Evolutionary conservation across 768 basidiomycete genomes (phyloP), one percentile per base, ranked within the genome.

Genomic region (Leucogyrophana mollusca): DNA sequence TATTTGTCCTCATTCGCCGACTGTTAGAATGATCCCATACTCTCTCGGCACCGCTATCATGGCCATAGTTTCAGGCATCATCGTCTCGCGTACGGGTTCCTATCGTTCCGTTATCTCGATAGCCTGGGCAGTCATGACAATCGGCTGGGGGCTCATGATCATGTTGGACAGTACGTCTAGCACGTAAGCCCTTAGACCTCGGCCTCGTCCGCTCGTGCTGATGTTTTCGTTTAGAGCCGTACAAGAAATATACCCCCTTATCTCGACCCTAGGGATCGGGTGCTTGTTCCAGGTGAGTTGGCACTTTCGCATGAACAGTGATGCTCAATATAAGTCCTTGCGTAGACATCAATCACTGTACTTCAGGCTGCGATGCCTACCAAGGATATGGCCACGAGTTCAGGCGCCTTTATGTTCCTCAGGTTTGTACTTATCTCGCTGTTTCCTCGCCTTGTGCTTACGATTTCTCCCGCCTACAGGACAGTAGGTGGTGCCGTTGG

Each of bases 361-460:
- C 65, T 93, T 13, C 90, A 93, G 66, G 87, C 89, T 1, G 84
- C 90, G 1, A 94, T 94, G 90, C 91, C 91, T 0, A 56, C 89
- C 13, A 83, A 82, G 55, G 88, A 92, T 52, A 90, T 92, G 88
- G 88, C 90, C 2, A 90, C 90, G 2, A 82, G 80, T 43, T 90
- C 90, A 0, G 70, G 77, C 1, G 80, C 82, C 0, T 86, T 85
- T 56, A 77, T 78, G 17, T 84, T 93, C 57, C 68, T 92, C 52
- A 76, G 85, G 80, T n/a, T n/a, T n/a, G n/a, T n/a, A n/a, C n/a
- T n/a, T n/a, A n/a, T n/a, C n/a, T n/a, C n/a, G n/a, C n/a, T 83
- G 59, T 23, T 65, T 46, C n/a, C 17, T 4, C 24, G 21, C 43
- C 18, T 27, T n/a, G 7, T 27, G 7, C 14, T 9, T n/a, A 5